phyloP scores from a whole-genome alignment of 768 basidiomycete genomes.

The Trametopsis cervina region DNA sequence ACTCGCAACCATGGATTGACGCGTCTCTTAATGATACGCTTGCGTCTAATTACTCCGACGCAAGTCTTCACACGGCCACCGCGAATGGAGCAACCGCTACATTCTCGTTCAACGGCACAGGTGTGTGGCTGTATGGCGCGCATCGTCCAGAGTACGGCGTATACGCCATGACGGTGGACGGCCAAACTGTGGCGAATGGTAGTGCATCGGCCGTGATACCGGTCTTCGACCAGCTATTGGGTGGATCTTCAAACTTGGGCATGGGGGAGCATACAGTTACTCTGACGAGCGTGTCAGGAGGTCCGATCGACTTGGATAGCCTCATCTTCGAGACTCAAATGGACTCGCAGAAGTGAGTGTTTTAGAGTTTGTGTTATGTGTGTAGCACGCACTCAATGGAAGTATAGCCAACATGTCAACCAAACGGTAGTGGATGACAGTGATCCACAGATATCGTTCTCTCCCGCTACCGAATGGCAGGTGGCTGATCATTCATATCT shows the following conservation, averaged over 20 bases:
- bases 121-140: slow-evolving; percentile 45
- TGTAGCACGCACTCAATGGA: neutral
- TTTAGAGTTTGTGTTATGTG: neutral
- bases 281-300: slow-evolving; percentile 37
- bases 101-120: slow-evolving; percentile 48
- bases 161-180: slow-evolving; percentile 40
- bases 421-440: slow-evolving; percentile 34
- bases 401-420: slow-evolving; percentile 6
- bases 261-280: slow-evolving; percentile 42
- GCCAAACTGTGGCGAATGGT: slow-evolving; percentile 28
- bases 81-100: slow-evolving; percentile 41
- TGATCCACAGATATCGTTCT: slow-evolving; percentile 33
- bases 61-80: slow-evolving; percentile 38
- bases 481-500: slow-evolving; percentile 24
- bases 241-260: slow-evolving; percentile 32
- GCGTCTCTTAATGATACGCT: slow-evolving; percentile 33
- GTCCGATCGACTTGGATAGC: slow-evolving; percentile 43
- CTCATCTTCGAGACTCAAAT: slow-evolving; percentile 36
- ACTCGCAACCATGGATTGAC: slow-evolving; percentile 45
- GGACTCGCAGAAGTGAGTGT: slow-evolving; percentile 31
- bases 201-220: slow-evolving; percentile 26
- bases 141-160: slow-evolving; percentile 38
- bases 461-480: slow-evolving; percentile 34
- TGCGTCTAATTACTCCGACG: slow-evolving; percentile 35
- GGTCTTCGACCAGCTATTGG: slow-evolving; percentile 34